Evolutionary conservation across 768 basidiomycete genomes (phyloP), one percentile per base, ranked within the genome.

Genomic region (Flagelloscypha sp.): DNA sequence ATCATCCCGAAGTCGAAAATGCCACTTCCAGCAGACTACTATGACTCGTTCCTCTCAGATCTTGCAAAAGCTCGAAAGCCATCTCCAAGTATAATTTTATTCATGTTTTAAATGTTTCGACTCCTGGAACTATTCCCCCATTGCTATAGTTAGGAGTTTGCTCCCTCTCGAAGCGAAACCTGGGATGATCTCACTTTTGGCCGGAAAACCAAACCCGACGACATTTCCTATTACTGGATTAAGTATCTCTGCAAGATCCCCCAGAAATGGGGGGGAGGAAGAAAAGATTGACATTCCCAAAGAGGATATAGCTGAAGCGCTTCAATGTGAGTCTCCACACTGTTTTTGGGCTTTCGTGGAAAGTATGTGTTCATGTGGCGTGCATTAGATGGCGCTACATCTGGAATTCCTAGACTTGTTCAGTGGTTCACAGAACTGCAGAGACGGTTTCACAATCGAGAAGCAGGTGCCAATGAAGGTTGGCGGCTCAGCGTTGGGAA

Each of bases 151-250:
- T 38, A 66, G 79, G 43, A 56, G 76, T 10, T 68, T 94, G n/a
- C 70, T 76, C 38, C 87, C 79, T 0, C 66, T 92, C 18, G 94
- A 97, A 57, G 67, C 68, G 15, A 70, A 62, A 1, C 88, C 90
- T 0, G 85, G 85, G 0, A 53, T 87, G 24, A 78, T 92, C 37
- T 86, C 83, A 3, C 55, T 92, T 21, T 73, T 93, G 6, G 92
- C 90, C 0, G 94, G 94, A 18, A 90, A 93, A 56, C 94, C 94
- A 5, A 93, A 94, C 50, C 70, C 79, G 6, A 63, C 69, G n/a
- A 84, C 87, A 13, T 98, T 97, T 62, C 94, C 94, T 1, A 86
- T 98, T 62, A 77, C 79, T 2, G 78, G 81, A 0, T 62, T 98
- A 46, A 78, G 71, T 37, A 76, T 86, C 55, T 73, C 65, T 2